These are phyloP conservation scores for Mucor ambiguus DNA, from an alignment of 371 early-diverging fungal genomes.

Conservation along the genomic window DNA sequence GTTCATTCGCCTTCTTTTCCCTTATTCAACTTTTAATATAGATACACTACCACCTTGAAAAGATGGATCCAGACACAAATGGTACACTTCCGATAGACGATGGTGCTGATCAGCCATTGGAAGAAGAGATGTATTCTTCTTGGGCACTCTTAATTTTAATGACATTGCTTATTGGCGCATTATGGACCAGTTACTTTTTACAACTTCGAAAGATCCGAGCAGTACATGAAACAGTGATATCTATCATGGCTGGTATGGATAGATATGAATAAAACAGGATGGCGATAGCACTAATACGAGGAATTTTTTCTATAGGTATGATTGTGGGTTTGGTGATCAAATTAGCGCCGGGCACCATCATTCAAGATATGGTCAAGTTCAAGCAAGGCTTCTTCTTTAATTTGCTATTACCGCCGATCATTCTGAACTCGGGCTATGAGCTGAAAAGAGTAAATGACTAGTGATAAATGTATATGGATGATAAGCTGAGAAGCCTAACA, in stretches of 20 bases:
- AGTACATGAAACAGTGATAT: slow-evolving; percentile 92
- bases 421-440: slow-evolving; percentile 93
- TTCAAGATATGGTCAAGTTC: slow-evolving; percentile 88
- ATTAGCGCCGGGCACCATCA: slow-evolving; percentile 66
- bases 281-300: background rate
- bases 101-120: slow-evolving; percentile 44
- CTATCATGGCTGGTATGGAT: slow-evolving; percentile 80
- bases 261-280: background rate
- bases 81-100: slow-evolving; percentile 24
- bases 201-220: slow-evolving; percentile 82
- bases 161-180: slow-evolving; percentile 78
- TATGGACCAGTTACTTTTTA: slow-evolving; percentile 85
- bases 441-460: slow-evolving; percentile 68
- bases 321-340: slow-evolving; percentile 86
- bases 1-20: background rate
- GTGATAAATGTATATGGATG: background rate
- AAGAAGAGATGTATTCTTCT: slow-evolving; percentile 77
- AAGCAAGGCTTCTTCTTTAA: slow-evolving; percentile 94
- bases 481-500: background rate
- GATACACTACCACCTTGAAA: background rate
- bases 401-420: slow-evolving; percentile 93
- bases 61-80: slow-evolving; percentile 24
- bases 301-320: slow-evolving; percentile 59
- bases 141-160: slow-evolving; percentile 88
- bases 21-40: background rate